Evolutionary conservation across 352 stramenopile genomes (phyloP), one percentile per base, ranked within the genome.

Genomic region (Phytophthora niederhauseri): DNA sequence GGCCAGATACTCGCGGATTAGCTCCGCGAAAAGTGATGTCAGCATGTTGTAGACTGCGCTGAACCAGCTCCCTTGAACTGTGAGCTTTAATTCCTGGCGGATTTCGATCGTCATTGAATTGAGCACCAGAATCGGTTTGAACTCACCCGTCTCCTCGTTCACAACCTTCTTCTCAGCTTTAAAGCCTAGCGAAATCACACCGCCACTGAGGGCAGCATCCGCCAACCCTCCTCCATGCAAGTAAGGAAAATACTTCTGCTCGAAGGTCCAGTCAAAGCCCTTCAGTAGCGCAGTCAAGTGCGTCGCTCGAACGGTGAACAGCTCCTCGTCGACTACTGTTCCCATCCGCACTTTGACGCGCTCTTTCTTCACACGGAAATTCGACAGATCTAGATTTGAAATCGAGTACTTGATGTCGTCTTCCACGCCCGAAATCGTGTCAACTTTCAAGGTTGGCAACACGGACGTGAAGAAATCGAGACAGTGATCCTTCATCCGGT

Each of bases 401-500:
- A 96, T 70, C 3, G 88, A 91, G 49, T 96, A 96, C 30, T 82
- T 85, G 15, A 94, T 70, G 14, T 82, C 80, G 58, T 96, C 88
- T 69, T 94, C 82, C 4, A 91, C 73, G 9, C 88, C 88, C 12
- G 82, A 79, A 65, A 96, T 93, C 41, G 84, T 93, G 57, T 94
- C 86, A 31, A 96, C 68, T 63, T 94, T 89, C 58, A 96, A 92
- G 34, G 86, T 87, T 30, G 88, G 88, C 20, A 96, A 64, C 20
- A 96, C 88, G 0, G 88, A 96, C 65, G 87, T 91, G 59, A 96
- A 91, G 49, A 96, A 96, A 63, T 96, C 86, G 6, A 96, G 73
- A 38, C 86, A 94, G 49, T 93, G 82, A 57, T 96, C 80, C 53
- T 96, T 96, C 64, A 96, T 77, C 19, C 77, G 79, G 64, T 96